phyloP scores from a whole-genome alignment of 345 rosid species.

The Cardamine resedifolia region DNA sequence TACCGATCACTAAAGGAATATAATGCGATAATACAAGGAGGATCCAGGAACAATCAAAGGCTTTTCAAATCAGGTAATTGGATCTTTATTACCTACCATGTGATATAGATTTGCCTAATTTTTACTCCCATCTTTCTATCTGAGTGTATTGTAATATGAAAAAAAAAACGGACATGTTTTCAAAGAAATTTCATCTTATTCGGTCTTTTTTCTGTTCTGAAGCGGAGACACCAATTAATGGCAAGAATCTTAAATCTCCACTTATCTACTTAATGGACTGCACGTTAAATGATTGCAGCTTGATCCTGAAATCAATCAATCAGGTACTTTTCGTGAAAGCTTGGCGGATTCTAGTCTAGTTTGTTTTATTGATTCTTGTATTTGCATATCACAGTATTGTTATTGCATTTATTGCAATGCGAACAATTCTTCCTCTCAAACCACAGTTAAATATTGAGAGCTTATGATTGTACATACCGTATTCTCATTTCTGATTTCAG shows the following conservation, averaged over 20 bases:
- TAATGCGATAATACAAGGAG: conserved; percentile 43
- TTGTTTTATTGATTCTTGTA: conserved; percentile 3
- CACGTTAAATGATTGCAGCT: conserved; percentile 87
- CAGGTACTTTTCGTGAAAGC: conserved; percentile 50
- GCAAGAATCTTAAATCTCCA: conserved; percentile 48
- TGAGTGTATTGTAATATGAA: background rate
- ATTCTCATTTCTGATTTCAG: conserved; percentile 7
- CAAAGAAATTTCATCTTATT: background rate
- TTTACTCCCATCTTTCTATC: background rate
- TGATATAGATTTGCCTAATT: background rate
- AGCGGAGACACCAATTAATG: conserved; percentile 25
- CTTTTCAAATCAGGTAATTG: conserved; percentile 43
- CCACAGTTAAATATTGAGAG: background rate
- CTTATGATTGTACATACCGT: background rate
- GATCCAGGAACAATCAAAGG: conserved; percentile 42
- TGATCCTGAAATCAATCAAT: conserved; percentile 55
- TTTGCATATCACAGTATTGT: conserved; percentile 1
- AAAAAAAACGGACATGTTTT: conserved; percentile 7
- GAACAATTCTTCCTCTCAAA: background rate
- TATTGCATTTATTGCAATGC: background rate
- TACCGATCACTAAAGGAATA: conserved; percentile 62
- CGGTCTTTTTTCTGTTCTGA: conserved; percentile 12
- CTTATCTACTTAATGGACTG: conserved; percentile 83
- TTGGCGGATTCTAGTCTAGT: background rate
- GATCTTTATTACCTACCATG: background rate